A percentile compares a stretch with the other conserved stretches of the same genome.
phyloP scores from a whole-genome alignment of 2,329 filamentous ascomycete species.

The Penicillium palitans region DNA sequence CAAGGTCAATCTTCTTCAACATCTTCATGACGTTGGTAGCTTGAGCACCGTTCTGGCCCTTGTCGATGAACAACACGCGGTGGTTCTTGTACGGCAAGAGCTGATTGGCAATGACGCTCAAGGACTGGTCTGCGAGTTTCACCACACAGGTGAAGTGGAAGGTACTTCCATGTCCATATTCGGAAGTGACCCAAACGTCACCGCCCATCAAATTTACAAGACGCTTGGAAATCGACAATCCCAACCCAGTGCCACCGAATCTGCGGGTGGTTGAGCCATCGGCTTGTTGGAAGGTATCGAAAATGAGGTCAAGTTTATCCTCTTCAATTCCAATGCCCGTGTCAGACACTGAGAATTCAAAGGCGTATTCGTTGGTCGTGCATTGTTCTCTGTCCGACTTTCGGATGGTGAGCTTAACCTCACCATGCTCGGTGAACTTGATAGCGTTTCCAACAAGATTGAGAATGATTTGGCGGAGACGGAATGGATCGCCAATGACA shows the following conservation, averaged over 20 bases:
- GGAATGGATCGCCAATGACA: slow-evolving; percentile 94
- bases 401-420: slow-evolving; percentile 91
- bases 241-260: slow-evolving; percentile 91
- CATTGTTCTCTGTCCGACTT: slow-evolving; percentile 66
- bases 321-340: slow-evolving; percentile 95
- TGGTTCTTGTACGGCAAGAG: slow-evolving; percentile 89
- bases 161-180: slow-evolving; percentile 84
- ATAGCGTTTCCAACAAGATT: slow-evolving; percentile 98
- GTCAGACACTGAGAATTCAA: slow-evolving; percentile 93
- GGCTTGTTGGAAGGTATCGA: slow-evolving; percentile 98
- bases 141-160: slow-evolving; percentile 97
- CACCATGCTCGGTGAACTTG: slow-evolving; percentile 96
- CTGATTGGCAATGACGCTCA: slow-evolving; percentile 71
- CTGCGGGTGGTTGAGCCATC: slow-evolving; percentile 95
- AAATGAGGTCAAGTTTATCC: slow-evolving; percentile 95
- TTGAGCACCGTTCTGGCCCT: slow-evolving; percentile 67
- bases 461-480: slow-evolving; percentile 91
- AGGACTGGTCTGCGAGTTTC: slow-evolving; percentile 76
- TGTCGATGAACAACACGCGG: slow-evolving; percentile 91
- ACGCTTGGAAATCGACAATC: slow-evolving; percentile 90
- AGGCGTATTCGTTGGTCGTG: slow-evolving; percentile 76
- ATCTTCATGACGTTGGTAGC: slow-evolving; percentile 75
- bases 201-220: slow-evolving; percentile 95
- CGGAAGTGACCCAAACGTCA: slow-evolving; percentile 92
- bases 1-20: slow-evolving; percentile 74